Evolutionary conservation across 2,329 filamentous ascomycete species (phyloP).

Genomic region (Ophiostoma himal-ulmi): DNA sequence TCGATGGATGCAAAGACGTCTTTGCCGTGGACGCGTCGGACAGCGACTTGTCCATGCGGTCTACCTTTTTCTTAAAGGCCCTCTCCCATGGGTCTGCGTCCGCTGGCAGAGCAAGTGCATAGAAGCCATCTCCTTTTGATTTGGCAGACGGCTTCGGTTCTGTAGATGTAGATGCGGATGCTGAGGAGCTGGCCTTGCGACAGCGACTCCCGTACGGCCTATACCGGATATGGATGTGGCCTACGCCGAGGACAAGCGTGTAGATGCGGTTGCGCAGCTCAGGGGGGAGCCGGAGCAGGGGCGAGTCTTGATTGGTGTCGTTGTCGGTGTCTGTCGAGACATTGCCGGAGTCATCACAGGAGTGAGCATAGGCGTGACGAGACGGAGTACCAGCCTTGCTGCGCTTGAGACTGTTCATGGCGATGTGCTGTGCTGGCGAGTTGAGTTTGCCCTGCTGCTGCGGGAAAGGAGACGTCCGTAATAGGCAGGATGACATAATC

Average conservation of each 20-base stretch:
- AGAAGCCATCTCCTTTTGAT: conserved; percentile 29
- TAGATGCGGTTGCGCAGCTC: conserved; percentile 36
- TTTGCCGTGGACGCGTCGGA: not conserved
- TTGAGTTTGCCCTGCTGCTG: not conserved
- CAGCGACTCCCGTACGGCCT: conserved; percentile 15
- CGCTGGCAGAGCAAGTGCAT: conserved; percentile 29
- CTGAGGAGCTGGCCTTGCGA: too few species aligned
- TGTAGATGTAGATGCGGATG: not conserved
- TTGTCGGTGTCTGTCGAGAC: conserved; percentile 30
- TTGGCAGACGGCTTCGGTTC: not conserved
- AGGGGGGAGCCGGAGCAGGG: conserved; percentile 32
- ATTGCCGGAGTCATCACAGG: not conserved
- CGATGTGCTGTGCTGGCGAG: not conserved
- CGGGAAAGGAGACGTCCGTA: not conserved
- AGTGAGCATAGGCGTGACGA: not conserved
- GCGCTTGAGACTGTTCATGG: not conserved
- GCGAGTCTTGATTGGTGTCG: conserved; percentile 26
- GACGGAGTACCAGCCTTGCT: not conserved
- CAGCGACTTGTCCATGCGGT: not conserved
- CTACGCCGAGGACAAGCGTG: conserved; percentile 31
- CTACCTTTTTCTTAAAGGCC: not conserved
- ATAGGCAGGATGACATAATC: conserved; percentile 10
- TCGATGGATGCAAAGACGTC: too few species aligned
- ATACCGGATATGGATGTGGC: conserved; percentile 34
- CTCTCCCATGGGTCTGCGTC: conserved; percentile 32